Percentiles rank a stretch among this genome's conserved stretches.
Evolutionary conservation across 257 asterid species (phyloP).

Genomic region (Plantago elongata): DNA sequence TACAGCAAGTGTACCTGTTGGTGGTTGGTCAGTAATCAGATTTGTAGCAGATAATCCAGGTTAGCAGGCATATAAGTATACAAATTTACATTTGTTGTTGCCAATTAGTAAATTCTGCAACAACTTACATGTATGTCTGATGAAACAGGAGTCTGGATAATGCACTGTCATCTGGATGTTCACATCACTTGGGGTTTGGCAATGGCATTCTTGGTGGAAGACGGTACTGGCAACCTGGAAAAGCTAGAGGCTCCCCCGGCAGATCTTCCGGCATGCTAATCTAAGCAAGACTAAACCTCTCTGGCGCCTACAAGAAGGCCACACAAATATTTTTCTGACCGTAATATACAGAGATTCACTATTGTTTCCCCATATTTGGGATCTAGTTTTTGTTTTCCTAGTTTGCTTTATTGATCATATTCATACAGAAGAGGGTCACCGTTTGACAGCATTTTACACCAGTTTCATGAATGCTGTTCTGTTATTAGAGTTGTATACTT

Average conservation of each 20-base stretch:
- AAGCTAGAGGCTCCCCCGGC: conserved; percentile 54
- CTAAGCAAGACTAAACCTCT: neutral
- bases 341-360: conserved; percentile 15
- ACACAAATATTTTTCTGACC: conserved; percentile 25
- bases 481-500: conserved; percentile 20
- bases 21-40: conserved; percentile 85
- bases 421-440: conserved; percentile 1
- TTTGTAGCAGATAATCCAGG: conserved; percentile 93
- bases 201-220: conserved; percentile 63
- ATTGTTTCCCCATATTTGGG: conserved; percentile 28
- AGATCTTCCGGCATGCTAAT: conserved; percentile 64
- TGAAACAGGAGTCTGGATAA: conserved; percentile 66
- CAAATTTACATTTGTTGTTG: neutral
- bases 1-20: conserved; percentile 82
- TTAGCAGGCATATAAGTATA: conserved; percentile 7
- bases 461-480: conserved; percentile 10
- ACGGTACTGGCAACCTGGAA: conserved; percentile 55
- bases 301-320: conserved; percentile 18
- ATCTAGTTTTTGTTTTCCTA: conserved; percentile 18
- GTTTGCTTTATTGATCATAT: conserved; percentile 12
- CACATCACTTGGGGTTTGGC: conserved; percentile 83
- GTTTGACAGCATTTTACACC: conserved; percentile 21
- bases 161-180: conserved; percentile 92
- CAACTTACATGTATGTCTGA: conserved; percentile 11
- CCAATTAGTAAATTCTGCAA: neutral